These are phyloP conservation scores for Aureobasidium lini DNA, from an alignment of 2,329 filamentous ascomycete species.

Conservation along the genomic window DNA sequence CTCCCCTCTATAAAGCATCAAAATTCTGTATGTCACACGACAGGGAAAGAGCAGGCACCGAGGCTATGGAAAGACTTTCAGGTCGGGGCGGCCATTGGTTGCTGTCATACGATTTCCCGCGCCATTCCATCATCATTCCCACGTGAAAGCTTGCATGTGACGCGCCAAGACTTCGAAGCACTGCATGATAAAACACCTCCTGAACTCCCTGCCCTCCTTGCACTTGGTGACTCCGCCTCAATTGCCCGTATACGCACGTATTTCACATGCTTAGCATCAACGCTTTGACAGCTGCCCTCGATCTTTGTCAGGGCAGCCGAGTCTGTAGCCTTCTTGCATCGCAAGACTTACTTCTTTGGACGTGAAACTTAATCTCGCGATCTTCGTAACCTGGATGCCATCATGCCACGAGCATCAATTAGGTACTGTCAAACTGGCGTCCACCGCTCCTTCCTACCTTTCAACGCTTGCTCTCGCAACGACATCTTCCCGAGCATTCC, in stretches of 20 bases:
- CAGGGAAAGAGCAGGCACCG: background rate
- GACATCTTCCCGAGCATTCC: no score
- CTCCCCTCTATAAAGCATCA: background rate
- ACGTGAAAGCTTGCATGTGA: conserved; percentile 9
- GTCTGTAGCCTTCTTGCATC: background rate
- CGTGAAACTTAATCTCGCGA: conserved; percentile 5
- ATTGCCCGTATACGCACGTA: background rate
- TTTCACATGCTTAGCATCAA: background rate
- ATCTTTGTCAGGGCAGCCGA: background rate
- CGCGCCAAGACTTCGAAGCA: background rate
- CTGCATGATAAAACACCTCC: background rate
- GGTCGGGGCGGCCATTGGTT: background rate
- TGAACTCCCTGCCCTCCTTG: background rate
- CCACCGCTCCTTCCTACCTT: background rate
- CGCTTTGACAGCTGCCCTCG: background rate
- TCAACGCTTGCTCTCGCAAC: no score
- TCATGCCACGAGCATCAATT: background rate
- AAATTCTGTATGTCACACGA: conserved; percentile 1
- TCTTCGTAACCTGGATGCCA: background rate
- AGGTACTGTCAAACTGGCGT: background rate
- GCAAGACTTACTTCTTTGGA: conserved; percentile 9
- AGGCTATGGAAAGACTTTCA: conserved; percentile 6
- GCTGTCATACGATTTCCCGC: conserved; percentile 5
- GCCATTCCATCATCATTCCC: conserved; percentile 8
- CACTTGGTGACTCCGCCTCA: background rate